phyloP scores from a whole-genome alignment of 768 basidiomycete genomes.

The Basidioascus undulatus region DNA sequence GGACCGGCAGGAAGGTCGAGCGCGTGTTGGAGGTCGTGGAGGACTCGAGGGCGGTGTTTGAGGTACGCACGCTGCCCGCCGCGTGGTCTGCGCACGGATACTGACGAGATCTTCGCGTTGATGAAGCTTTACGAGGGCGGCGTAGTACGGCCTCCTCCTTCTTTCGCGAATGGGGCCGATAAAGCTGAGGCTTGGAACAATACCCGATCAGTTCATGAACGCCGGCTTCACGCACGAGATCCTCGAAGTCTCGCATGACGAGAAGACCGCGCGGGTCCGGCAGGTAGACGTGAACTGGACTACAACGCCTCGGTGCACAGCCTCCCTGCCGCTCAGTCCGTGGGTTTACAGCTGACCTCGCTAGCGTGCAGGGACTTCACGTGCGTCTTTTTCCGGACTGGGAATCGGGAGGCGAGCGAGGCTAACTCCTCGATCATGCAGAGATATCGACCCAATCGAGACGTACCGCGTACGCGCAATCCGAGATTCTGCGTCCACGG shows the following conservation, averaged over 20 bases:
- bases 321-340: not conserved
- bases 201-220: conserved; percentile 32
- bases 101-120: conserved; percentile 3
- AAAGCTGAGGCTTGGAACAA: not conserved
- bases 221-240: not conserved
- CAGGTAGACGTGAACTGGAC: conserved; percentile 64
- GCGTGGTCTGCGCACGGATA: not conserved
- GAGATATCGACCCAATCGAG: conserved; percentile 51
- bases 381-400: conserved; percentile 20
- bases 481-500: conserved; percentile 28
- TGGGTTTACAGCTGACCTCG: not conserved
- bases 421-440: conserved; percentile 14
- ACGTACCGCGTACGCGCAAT: conserved; percentile 50
- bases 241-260: conserved; percentile 56
- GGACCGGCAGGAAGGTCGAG: conserved; percentile 20
- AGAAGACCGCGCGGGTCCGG: conserved; percentile 40
- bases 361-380: conserved; percentile 37
- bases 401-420: not conserved
- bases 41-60: conserved; percentile 57
- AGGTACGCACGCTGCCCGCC: conserved; percentile 21
- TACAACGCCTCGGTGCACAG: conserved; percentile 36
- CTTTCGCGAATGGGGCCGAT: not conserved
- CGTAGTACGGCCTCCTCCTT: conserved; percentile 27
- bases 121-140: conserved; percentile 62
- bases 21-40: conserved; percentile 56